These are phyloP conservation scores for Aspergillus sp. DNA, from an alignment of 2,329 filamentous ascomycete genomes.

Conservation along the genomic window DNA sequence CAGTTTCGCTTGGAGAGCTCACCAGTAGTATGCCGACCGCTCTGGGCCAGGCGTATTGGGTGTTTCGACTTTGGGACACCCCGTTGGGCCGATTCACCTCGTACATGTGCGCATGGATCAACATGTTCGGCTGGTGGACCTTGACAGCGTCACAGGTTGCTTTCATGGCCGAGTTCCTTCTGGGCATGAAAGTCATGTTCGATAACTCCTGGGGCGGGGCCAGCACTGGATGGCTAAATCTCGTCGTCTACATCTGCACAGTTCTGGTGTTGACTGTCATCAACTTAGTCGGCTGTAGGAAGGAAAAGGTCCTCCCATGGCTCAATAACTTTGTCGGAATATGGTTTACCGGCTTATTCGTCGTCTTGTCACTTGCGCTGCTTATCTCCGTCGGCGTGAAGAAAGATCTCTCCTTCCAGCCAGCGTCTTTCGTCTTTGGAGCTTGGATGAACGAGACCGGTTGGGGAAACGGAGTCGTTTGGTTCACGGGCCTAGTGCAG, in stretches of 20 bases:
- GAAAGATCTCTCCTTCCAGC: constrained; percentile 49
- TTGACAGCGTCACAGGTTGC: constrained; percentile 58
- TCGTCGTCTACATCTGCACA: constrained; percentile 57
- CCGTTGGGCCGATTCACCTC: constrained; percentile 52
- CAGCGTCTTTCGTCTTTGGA: constrained; percentile 56
- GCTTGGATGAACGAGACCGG: constrained; percentile 54
- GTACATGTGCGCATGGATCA: constrained; percentile 63
- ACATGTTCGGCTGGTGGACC: constrained; percentile 62
- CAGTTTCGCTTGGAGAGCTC: constrained; percentile 67
- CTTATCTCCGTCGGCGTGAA: constrained; percentile 55
- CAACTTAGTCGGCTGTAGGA: constrained; percentile 56
- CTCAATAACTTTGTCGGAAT: constrained; percentile 61
- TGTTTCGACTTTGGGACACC: constrained; percentile 46
- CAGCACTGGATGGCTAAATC: constrained; percentile 54
- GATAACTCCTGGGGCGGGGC: constrained; percentile 50
- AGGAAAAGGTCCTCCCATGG: constrained; percentile 50
- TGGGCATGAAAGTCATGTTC: constrained; percentile 60
- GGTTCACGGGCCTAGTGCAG: constrained; percentile 60
- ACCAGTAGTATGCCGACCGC: constrained; percentile 64
- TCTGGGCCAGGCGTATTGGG: constrained; percentile 62
- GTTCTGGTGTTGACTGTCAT: constrained; percentile 52
- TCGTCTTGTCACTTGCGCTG: constrained; percentile 54
- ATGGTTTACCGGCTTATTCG: constrained; percentile 55
- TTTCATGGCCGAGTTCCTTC: constrained; percentile 60
- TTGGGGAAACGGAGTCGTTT: constrained; percentile 59